These are phyloP conservation scores for Exutisphaerella laricina DNA, from an alignment of 2,329 filamentous ascomycete species.

Conservation along the genomic window DNA sequence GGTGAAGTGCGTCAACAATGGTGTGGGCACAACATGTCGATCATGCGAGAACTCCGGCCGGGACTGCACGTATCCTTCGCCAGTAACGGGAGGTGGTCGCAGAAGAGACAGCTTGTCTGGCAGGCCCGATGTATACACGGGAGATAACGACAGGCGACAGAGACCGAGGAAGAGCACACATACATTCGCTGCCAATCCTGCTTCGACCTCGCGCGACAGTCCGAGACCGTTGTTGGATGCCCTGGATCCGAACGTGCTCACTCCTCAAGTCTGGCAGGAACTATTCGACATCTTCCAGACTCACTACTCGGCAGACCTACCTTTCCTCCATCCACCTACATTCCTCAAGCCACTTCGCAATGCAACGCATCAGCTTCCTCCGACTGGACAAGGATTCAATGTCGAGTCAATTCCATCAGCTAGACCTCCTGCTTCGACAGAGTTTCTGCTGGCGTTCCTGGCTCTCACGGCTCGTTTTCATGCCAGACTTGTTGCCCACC, in stretches of 20 bases:
- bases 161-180: slow-evolving; percentile 36
- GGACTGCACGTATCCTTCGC: slow-evolving; percentile 65
- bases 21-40: slow-evolving; percentile 65
- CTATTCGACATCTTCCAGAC: slow-evolving; percentile 65
- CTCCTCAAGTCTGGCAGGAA: slow-evolving; percentile 61
- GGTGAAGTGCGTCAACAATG: slow-evolving; percentile 80
- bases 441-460: slow-evolving; percentile 60
- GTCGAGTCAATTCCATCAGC: neutral
- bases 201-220: slow-evolving; percentile 42
- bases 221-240: slow-evolving; percentile 48
- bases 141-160: slow-evolving; percentile 29
- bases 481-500: slow-evolving; percentile 50
- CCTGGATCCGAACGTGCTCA: slow-evolving; percentile 57
- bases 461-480: slow-evolving; percentile 61
- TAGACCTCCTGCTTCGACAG: slow-evolving; percentile 47
- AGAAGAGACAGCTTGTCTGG: slow-evolving; percentile 25
- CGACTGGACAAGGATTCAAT: slow-evolving; percentile 24
- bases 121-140: slow-evolving; percentile 18
- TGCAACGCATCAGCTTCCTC: slow-evolving; percentile 20
- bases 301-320: slow-evolving; percentile 66
- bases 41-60: slow-evolving; percentile 66
- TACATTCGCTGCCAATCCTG: slow-evolving; percentile 30
- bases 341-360: slow-evolving; percentile 48
- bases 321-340: slow-evolving; percentile 63
- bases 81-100: slow-evolving; percentile 33